These are phyloP conservation scores for Penicillium soppii DNA, from an alignment of 495 filamentous ascomycete genomes.

Conservation along the genomic window DNA sequence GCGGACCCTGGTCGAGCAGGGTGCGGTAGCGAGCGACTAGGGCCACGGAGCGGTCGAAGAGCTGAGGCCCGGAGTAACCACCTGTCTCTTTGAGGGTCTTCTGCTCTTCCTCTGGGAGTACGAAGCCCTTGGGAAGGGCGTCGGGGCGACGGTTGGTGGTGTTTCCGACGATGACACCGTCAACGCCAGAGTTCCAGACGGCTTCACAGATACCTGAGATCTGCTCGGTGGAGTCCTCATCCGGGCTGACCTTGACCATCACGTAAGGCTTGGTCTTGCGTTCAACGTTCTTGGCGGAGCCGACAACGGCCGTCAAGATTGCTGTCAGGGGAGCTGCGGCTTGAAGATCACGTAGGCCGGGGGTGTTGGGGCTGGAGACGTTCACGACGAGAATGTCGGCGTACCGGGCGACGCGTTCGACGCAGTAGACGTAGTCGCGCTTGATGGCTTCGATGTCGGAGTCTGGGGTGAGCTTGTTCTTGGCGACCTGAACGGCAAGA, in stretches of 20 bases:
- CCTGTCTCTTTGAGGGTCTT: conserved; percentile 70
- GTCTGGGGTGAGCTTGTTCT: conserved; percentile 89
- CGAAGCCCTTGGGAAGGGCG: conserved; percentile 61
- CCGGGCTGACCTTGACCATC: conserved; percentile 96
- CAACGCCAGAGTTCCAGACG: conserved; percentile 78
- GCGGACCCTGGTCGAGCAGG: conserved; percentile 58
- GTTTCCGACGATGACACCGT: conserved; percentile 96
- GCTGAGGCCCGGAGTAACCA: conserved; percentile 85
- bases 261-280: conserved; percentile 75
- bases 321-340: conserved; percentile 74
- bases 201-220: conserved; percentile 86
- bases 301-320: conserved; percentile 79
- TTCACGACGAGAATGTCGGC: conserved; percentile 96
- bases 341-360: conserved; percentile 83
- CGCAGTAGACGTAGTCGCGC: conserved; percentile 83
- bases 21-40: conserved; percentile 78
- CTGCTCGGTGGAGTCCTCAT: conserved; percentile 81
- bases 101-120: conserved; percentile 65
- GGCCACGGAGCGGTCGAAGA: conserved; percentile 73
- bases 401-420: conserved; percentile 75
- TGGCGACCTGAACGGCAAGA: conserved; percentile 92
- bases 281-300: conserved; percentile 63
- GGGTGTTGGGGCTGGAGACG: conserved; percentile 94
- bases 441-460: conserved; percentile 79
- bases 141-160: conserved; percentile 82